A percentile compares a stretch with the other conserved stretches of the same genome.
These are phyloP conservation scores for Candida silvatica DNA, from an alignment of 805 yeast species.

Conservation along the genomic window DNA sequence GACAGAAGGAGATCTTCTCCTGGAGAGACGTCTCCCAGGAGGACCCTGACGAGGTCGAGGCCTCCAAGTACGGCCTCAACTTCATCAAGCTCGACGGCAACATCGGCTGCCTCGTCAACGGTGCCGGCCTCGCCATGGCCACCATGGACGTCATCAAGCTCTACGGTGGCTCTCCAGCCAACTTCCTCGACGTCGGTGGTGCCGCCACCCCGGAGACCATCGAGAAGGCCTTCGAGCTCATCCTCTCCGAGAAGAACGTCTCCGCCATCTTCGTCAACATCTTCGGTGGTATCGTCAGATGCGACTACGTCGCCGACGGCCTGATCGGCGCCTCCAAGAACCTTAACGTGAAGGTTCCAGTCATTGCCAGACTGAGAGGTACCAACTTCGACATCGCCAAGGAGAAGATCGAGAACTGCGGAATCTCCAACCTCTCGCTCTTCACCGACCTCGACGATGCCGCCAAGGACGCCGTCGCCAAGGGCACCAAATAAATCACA, in stretches of 20 bases:
- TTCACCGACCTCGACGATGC: constrained; percentile 94
- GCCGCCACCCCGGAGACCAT: constrained; percentile 99
- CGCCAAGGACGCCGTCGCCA: constrained; percentile 81
- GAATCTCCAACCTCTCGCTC: constrained; percentile 76
- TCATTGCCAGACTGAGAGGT: constrained; percentile 98
- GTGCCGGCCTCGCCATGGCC: constrained; percentile 99
- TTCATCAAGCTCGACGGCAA: constrained; percentile 97
- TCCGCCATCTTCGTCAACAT: constrained; percentile 96
- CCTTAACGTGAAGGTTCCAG: constrained; percentile 85
- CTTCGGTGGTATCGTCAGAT: constrained; percentile 99
- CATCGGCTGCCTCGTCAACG: constrained; percentile 97
- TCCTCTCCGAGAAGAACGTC: constrained; percentile 81
- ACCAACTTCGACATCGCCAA: constrained; percentile 89
- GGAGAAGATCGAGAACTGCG: constrained; percentile 77
- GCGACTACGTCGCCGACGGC: constrained; percentile 98
- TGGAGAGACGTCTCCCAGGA: constrained; percentile 98
- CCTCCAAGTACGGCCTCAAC: constrained; percentile 83
- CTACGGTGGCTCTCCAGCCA: constrained; percentile 98
- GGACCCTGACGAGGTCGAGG: constrained; percentile 94
- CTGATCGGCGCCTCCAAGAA: constrained; percentile 90
- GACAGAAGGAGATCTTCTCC: constrained; percentile 88
- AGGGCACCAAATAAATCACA: too few relatives aligned
- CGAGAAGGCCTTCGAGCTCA: constrained; percentile 91
- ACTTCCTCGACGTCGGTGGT: constrained; percentile 99
- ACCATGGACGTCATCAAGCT: constrained; percentile 98